Conservation (phyloP, 2,329 filamentous ascomycete genomes). For the Trichoderma cornu-damae region DNA sequence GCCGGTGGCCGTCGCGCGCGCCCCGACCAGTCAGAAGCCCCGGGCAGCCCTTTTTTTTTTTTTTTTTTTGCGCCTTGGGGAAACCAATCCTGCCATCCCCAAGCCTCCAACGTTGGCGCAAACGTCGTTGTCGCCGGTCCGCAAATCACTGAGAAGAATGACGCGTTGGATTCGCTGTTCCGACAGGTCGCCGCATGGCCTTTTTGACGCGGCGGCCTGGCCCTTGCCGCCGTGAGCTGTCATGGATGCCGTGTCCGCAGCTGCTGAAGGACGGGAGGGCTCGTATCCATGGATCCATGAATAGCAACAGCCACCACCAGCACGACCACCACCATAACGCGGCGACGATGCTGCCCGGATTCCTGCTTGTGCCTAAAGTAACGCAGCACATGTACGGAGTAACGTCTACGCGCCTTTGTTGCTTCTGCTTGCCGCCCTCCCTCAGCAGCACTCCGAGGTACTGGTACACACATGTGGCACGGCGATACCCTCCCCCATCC, state of each 20-base stretch:
- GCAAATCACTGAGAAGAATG: slow-evolving; percentile 17
- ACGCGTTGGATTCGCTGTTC: slow-evolving; percentile 18
- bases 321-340: neutral
- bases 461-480: neutral
- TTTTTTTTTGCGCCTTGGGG: neutral
- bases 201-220: neutral
- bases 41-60: too few relatives aligned
- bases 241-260: slow-evolving; percentile 11
- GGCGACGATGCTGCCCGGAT: neutral
- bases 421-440: too few relatives aligned
- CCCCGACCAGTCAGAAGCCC: slow-evolving; percentile 6
- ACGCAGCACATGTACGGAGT: neutral
- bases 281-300: slow-evolving; percentile 19
- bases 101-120: slow-evolving; percentile 2
- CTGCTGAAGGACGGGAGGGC: slow-evolving; percentile 11
- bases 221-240: slow-evolving; percentile 16
- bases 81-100: neutral
- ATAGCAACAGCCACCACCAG: slow-evolving; percentile 19
- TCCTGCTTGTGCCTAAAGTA: neutral
- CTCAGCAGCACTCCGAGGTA: neutral
- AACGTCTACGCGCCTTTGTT: too few relatives aligned
- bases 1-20: neutral
- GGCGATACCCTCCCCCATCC: neutral
- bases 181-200: neutral
- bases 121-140: too few relatives aligned